phyloP scores from a whole-genome alignment of 805 yeast species.

The Metschnikowia lunata region DNA sequence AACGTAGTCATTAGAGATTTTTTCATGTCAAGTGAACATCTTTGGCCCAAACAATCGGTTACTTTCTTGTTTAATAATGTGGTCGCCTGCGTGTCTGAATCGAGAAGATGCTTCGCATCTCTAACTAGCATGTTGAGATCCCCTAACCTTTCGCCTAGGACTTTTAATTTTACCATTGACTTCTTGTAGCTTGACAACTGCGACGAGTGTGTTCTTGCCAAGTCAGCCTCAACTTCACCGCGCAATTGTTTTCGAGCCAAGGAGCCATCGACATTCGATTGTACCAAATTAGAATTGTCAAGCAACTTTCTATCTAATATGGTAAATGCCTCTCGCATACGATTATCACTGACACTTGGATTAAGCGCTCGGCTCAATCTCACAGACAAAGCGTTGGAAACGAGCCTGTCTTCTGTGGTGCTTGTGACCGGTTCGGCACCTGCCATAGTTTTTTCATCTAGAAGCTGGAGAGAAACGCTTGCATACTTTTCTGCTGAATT shows the following conservation, averaged over 20 bases:
- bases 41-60: conserved; percentile 25
- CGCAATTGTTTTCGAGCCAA: conserved; percentile 56
- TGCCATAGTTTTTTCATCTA: conserved; percentile 6
- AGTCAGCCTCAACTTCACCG: conserved; percentile 56
- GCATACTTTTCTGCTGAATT: conserved; percentile 47
- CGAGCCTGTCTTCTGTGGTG: neutral
- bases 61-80: conserved; percentile 23
- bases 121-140: conserved; percentile 10
- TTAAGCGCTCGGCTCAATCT: conserved; percentile 50
- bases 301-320: conserved; percentile 24
- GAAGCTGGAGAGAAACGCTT: conserved; percentile 38
- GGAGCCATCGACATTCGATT: conserved; percentile 52
- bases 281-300: conserved; percentile 38
- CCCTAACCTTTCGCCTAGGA: conserved; percentile 12
- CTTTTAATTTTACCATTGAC: conserved; percentile 23
- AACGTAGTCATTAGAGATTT: conserved; percentile 50
- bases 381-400: conserved; percentile 26
- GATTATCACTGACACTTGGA: conserved; percentile 34
- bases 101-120: conserved; percentile 41
- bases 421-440: neutral
- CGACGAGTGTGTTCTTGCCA: conserved; percentile 48
- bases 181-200: conserved; percentile 33
- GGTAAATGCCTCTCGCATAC: conserved; percentile 30
- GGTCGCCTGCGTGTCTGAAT: conserved; percentile 21
- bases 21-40: conserved; percentile 40